Evolutionary conservation across 371 early-diverging fungal species (phyloP).

Genomic region (Mucor saturninus): DNA sequence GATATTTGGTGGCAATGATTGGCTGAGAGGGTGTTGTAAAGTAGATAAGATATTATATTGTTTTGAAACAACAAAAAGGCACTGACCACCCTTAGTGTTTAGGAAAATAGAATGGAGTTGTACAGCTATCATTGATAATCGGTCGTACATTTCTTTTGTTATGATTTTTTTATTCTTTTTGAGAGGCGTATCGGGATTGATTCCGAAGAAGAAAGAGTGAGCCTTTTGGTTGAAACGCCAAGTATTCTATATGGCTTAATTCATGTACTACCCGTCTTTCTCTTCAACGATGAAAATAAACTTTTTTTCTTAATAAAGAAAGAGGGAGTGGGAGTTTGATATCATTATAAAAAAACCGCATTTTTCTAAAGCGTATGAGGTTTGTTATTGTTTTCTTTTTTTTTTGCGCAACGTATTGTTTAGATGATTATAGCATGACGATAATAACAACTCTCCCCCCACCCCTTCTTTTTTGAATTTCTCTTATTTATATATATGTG

Average conservation of each 20-base stretch:
- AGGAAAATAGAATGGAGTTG: neutral
- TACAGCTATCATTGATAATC: neutral
- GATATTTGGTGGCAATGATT: too few species aligned
- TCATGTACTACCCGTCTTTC: neutral
- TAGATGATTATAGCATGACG: slow-evolving; percentile 3
- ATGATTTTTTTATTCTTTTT: neutral
- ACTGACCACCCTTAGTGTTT: neutral
- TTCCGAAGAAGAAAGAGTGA: neutral
- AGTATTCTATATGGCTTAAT: neutral
- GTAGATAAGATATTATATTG: too few species aligned
- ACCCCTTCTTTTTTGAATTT: neutral
- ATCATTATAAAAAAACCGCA: too few species aligned
- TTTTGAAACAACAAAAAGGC: neutral
- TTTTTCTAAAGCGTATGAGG: too few species aligned
- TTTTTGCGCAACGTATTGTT: slow-evolving; percentile 5
- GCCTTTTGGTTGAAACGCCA: slow-evolving; percentile 2
- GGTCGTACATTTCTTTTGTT: neutral
- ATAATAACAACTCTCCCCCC: neutral
- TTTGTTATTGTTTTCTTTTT: slow-evolving; percentile 2
- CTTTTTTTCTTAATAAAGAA: neutral
- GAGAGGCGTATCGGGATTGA: slow-evolving; percentile 2
- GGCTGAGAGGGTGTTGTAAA: too few species aligned
- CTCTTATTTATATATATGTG: neutral
- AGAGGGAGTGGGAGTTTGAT: too few species aligned
- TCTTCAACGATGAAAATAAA: neutral